Evolutionary conservation across 2,329 filamentous ascomycete genomes (phyloP).

Genomic region (Elsinoe batatas): DNA sequence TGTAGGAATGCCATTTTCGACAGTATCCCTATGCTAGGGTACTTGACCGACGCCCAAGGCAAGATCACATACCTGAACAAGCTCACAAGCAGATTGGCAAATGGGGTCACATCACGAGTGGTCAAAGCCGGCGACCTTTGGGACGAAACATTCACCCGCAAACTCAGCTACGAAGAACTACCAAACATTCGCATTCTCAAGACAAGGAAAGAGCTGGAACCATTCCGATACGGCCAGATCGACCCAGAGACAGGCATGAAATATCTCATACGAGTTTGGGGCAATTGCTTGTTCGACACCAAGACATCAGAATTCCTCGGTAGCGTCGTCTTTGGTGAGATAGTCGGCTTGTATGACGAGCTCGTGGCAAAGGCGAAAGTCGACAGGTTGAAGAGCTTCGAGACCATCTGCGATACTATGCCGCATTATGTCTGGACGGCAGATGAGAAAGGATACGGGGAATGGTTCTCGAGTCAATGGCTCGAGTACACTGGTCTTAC

Average conservation of each 20-base stretch:
- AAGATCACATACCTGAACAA: constrained; percentile 10
- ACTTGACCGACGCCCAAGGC: constrained; percentile 7
- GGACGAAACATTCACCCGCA: neutral
- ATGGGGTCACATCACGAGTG: neutral
- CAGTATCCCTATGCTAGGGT: constrained; percentile 4
- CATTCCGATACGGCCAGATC: constrained; percentile 9
- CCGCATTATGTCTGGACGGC: constrained; percentile 12
- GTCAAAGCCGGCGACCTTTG: constrained; percentile 4
- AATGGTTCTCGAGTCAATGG: constrained; percentile 14
- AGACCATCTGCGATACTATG: constrained; percentile 12
- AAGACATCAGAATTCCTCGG: neutral
- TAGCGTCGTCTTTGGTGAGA: constrained; percentile 4
- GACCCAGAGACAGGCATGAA: constrained; percentile 1
- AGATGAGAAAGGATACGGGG: constrained; percentile 5
- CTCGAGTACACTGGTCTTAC: constrained; percentile 3
- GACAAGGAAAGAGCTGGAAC: neutral
- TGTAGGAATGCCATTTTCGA: constrained; percentile 11
- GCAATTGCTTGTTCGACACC: constrained; percentile 1
- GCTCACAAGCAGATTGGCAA: neutral
- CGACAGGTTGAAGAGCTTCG: constrained; percentile 10
- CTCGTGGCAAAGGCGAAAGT: neutral
- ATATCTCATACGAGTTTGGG: constrained; percentile 3
- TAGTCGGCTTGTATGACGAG: constrained; percentile 5
- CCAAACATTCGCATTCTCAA: neutral
- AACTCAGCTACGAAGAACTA: constrained; percentile 8